Conservation (phyloP, 2,329 filamentous ascomycete species). For the Talaromyces albobiverticillius region DNA sequence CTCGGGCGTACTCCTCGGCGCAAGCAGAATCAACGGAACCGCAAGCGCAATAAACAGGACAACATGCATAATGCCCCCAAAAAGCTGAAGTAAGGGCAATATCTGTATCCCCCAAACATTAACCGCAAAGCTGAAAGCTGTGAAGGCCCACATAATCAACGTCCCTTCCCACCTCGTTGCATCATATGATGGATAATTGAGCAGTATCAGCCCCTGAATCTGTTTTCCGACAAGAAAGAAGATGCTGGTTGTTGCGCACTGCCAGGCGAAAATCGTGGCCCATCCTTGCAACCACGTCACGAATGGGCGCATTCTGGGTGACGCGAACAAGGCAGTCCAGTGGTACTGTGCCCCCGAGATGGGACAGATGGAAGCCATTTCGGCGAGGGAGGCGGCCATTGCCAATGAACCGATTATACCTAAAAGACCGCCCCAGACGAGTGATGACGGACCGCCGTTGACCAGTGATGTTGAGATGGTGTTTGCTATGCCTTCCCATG, state of each 20-base stretch:
- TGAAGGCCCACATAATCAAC: conserved; percentile 36
- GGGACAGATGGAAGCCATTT: conserved; percentile 37
- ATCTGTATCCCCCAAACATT: conserved; percentile 33
- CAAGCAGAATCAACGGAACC: conserved; percentile 33
- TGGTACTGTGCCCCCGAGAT: conserved; percentile 37
- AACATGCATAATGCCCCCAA: conserved; percentile 30
- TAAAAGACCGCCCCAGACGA: conserved; percentile 34
- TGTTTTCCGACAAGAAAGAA: conserved; percentile 32
- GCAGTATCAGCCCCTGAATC: conserved; percentile 34
- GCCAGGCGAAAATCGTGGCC: conserved; percentile 37
- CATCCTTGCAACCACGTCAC: conserved; percentile 22
- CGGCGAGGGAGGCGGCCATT: conserved; percentile 34
- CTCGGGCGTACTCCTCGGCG: conserved; percentile 27
- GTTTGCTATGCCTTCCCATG: conserved; percentile 34
- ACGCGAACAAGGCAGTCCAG: conserved; percentile 27
- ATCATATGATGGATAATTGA: conserved; percentile 34
- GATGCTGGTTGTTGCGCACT: conserved; percentile 32
- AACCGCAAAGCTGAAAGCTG: conserved; percentile 30
- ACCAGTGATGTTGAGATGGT: conserved; percentile 24
- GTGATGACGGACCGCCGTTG: conserved; percentile 33
- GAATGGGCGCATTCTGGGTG: conserved; percentile 11
- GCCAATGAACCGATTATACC: conserved; percentile 32
- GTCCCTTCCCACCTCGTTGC: conserved; percentile 40
- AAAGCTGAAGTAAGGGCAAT: conserved; percentile 27
- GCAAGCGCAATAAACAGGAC: conserved; percentile 37